phyloP scores from a whole-genome alignment of 495 filamentous ascomycete species.

The Bombardia bombarda region DNA sequence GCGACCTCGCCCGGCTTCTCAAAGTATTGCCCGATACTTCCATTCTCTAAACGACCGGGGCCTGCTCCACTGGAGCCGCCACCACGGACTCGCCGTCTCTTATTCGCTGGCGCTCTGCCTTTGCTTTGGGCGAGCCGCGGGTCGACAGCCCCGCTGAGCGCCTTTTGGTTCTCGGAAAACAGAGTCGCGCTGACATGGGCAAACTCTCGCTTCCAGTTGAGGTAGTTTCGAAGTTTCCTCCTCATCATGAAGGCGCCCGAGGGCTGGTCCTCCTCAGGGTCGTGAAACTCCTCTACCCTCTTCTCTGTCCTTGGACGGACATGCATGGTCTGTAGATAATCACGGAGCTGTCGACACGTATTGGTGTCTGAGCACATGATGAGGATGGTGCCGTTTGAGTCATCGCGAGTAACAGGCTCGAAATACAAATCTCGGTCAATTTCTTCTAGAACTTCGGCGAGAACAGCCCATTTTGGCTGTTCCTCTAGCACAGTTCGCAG shows the following conservation, averaged over 20 bases:
- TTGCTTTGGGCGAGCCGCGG: slow-evolving; percentile 34
- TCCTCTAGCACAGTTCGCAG: slow-evolving; percentile 90
- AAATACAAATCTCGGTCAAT: slow-evolving; percentile 89
- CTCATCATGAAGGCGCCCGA: slow-evolving; percentile 87
- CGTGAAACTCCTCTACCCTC: slow-evolving; percentile 28
- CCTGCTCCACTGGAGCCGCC: slow-evolving; percentile 50
- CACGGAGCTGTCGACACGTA: slow-evolving; percentile 81
- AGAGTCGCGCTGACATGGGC: slow-evolving; percentile 70
- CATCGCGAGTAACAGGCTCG: slow-evolving; percentile 64
- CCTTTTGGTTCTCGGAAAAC: slow-evolving; percentile 71
- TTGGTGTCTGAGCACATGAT: slow-evolving; percentile 92
- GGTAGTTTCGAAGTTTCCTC: slow-evolving; percentile 74
- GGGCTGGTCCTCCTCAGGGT: slow-evolving; percentile 46
- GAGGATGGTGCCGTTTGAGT: slow-evolving; percentile 81
- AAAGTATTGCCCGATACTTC: slow-evolving; percentile 41
- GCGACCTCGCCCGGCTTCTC: slow-evolving; percentile 42
- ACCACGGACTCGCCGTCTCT: slow-evolving; percentile 82
- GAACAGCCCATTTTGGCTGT: slow-evolving; percentile 84
- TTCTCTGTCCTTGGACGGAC: slow-evolving; percentile 47
- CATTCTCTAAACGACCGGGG: slow-evolving; percentile 41
- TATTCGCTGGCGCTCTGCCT: slow-evolving; percentile 63
- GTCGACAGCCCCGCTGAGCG: slow-evolving; percentile 54
- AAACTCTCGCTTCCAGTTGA: slow-evolving; percentile 87
- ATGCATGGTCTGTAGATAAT: slow-evolving; percentile 88
- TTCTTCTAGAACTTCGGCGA: slow-evolving; percentile 82